phyloP scores from a whole-genome alignment of 768 basidiomycete species.

The Megacollybia marginata region DNA sequence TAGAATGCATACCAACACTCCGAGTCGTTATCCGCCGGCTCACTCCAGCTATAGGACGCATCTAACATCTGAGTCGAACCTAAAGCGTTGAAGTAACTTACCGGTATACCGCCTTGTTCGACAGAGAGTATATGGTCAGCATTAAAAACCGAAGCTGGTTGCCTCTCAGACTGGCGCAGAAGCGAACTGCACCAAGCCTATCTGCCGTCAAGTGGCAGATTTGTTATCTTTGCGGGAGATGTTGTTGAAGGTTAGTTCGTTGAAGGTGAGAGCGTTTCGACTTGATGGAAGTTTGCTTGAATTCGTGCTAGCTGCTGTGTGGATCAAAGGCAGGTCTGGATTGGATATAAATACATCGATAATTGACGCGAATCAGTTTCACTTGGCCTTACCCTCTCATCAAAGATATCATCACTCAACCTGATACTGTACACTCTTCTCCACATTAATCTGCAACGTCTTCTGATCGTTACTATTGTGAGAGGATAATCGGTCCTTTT shows the following conservation, averaged over 20 bases:
- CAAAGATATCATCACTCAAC: constrained; percentile 20
- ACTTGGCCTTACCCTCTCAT: too few species aligned
- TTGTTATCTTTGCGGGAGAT: constrained; percentile 60
- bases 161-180: constrained; percentile 40
- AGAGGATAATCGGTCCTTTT: too few species aligned
- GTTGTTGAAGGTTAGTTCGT: constrained; percentile 44
- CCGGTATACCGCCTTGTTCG: constrained; percentile 31
- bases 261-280: too few species aligned
- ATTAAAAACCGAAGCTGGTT: not conserved
- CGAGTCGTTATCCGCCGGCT: constrained; percentile 45
- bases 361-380: too few species aligned
- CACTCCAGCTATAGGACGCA: constrained; percentile 58
- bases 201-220: constrained; percentile 50
- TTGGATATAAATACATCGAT: too few species aligned
- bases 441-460: too few species aligned
- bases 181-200: constrained; percentile 51
- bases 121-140: constrained; percentile 43
- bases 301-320: constrained; percentile 33
- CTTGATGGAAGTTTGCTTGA: too few species aligned
- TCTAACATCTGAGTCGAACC: too few species aligned
- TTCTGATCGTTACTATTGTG: too few species aligned
- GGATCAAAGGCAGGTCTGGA: constrained; percentile 30
- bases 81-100: too few species aligned
- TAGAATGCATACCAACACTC: constrained; percentile 24
- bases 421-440: too few species aligned